A percentile compares a stretch with the other conserved stretches of the same genome.
Conservation (phyloP, 2,329 filamentous ascomycete genomes). For the Tolypocladium nubicola region DNA sequence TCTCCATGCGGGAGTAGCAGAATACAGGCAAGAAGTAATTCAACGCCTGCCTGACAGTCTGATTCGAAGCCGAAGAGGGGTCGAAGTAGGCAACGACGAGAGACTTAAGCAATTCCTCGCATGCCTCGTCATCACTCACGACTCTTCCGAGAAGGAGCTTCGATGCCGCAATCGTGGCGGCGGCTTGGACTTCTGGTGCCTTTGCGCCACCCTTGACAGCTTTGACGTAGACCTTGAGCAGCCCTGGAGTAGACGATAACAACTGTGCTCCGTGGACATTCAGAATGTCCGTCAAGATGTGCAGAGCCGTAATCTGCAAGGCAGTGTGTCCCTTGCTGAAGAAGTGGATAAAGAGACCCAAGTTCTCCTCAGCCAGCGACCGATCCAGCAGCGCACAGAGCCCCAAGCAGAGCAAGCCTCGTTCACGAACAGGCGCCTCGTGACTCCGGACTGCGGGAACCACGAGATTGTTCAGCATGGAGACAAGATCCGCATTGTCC, state of each 20-base stretch:
- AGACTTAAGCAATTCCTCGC: constrained; percentile 68
- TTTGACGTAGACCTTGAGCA: constrained; percentile 79
- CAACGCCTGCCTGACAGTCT: constrained; percentile 73
- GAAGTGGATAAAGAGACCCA: constrained; percentile 90
- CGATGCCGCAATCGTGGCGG: constrained; percentile 69
- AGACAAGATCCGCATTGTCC: constrained; percentile 81
- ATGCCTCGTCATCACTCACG: constrained; percentile 58
- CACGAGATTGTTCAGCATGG: constrained; percentile 96
- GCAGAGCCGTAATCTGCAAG: constrained; percentile 79
- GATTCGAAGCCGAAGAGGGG: constrained; percentile 68
- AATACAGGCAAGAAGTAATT: constrained; percentile 94
- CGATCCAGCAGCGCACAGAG: constrained; percentile 86
- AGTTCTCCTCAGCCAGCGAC: constrained; percentile 83
- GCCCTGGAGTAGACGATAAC: constrained; percentile 51
- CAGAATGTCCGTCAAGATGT: constrained; percentile 88
- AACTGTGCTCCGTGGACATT: constrained; percentile 80
- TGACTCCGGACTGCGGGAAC: constrained; percentile 91
- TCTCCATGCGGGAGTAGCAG: constrained; percentile 73
- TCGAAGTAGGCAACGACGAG: constrained; percentile 85
- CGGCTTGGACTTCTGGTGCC: constrained; percentile 65
- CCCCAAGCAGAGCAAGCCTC: constrained; percentile 80
- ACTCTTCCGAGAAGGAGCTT: constrained; percentile 78
- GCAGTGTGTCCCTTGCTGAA: constrained; percentile 86
- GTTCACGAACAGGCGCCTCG: constrained; percentile 83
- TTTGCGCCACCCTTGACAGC: constrained; percentile 64